Evolutionary conservation across 2,329 filamentous ascomycete genomes (phyloP).

Genomic region (Rutstroemia sp.): DNA sequence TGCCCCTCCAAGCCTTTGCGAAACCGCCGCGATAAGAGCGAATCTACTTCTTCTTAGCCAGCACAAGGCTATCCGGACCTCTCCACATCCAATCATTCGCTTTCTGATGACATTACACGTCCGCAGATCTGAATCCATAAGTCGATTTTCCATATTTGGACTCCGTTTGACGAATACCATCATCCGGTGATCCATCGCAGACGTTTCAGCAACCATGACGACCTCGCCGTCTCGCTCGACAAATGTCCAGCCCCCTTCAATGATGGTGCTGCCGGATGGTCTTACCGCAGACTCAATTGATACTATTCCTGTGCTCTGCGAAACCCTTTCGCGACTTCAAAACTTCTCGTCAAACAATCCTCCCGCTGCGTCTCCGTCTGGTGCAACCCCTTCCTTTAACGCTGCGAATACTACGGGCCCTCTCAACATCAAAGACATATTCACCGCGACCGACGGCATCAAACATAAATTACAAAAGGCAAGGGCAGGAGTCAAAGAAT

Average conservation of each 20-base stretch:
- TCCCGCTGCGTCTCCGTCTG: constrained; percentile 24
- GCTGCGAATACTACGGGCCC: constrained; percentile 24
- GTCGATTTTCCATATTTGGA: not conserved
- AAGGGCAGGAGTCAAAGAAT: constrained; percentile 51
- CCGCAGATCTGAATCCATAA: not conserved
- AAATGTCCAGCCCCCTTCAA: constrained; percentile 30
- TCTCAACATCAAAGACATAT: constrained; percentile 60
- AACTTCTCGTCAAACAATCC: constrained; percentile 34
- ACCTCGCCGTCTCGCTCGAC: constrained; percentile 14
- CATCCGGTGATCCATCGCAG: not conserved
- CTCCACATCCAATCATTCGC: constrained; percentile 1
- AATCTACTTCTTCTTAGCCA: constrained; percentile 2
- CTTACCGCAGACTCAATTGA: constrained; percentile 80
- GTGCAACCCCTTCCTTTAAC: constrained; percentile 31
- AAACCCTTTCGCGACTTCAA: constrained; percentile 69
- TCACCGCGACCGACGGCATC: constrained; percentile 67
- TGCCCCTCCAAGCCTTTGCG: constrained; percentile 14
- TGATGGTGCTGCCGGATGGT: constrained; percentile 42
- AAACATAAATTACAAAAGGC: constrained; percentile 81
- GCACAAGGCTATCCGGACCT: not conserved
- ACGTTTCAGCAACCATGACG: constrained; percentile 12
- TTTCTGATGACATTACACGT: constrained; percentile 9
- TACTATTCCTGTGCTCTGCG: constrained; percentile 72
- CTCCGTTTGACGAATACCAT: constrained; percentile 7
- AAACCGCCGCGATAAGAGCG: constrained; percentile 14